These are phyloP conservation scores for Juncus inflexus DNA, from an alignment of 176 grass and related monocot genomes.

Conservation along the genomic window DNA sequence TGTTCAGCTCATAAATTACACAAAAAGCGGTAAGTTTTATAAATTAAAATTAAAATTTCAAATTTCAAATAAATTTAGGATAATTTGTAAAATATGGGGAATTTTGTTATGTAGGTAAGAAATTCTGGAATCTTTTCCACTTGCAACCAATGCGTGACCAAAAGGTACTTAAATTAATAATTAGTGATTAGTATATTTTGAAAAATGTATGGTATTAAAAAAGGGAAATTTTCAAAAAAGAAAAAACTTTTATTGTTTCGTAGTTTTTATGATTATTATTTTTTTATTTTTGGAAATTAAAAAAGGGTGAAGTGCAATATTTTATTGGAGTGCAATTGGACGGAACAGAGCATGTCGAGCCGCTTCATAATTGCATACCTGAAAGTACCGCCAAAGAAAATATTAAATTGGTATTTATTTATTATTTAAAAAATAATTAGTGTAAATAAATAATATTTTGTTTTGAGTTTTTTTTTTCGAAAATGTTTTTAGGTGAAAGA, in stretches of 20 bases:
- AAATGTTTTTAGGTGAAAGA: constrained; percentile 61
- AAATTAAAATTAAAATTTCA: constrained; percentile 12
- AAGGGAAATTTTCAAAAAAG: not conserved
- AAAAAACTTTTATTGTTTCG: constrained; percentile 26
- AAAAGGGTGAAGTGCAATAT: constrained; percentile 94
- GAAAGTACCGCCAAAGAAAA: constrained; percentile 71
- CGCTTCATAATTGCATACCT: constrained; percentile 38
- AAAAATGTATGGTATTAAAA: not conserved
- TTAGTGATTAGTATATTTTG: not conserved
- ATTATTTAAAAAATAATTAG: not conserved
- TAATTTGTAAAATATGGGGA: not conserved
- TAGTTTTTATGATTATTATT: constrained; percentile 19
- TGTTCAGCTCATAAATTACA: constrained; percentile 95
- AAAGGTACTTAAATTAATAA: constrained; percentile 48
- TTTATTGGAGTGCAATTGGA: constrained; percentile 98
- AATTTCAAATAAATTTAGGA: not conserved
- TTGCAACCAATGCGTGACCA: constrained; percentile 97
- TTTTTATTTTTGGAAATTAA: constrained; percentile 29
- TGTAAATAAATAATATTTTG: not conserved
- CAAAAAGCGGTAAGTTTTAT: constrained; percentile 63
- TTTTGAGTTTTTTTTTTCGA: not conserved
- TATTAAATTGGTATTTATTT: constrained; percentile 47
- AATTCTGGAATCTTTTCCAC: constrained; percentile 99
- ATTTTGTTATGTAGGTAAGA: constrained; percentile 57
- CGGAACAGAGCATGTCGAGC: constrained; percentile 76